A percentile compares a stretch with the other conserved stretches of the same genome.
These are phyloP conservation scores for Biscogniauxia marginata DNA, from an alignment of 2,329 filamentous ascomycete genomes.

Conservation along the genomic window DNA sequence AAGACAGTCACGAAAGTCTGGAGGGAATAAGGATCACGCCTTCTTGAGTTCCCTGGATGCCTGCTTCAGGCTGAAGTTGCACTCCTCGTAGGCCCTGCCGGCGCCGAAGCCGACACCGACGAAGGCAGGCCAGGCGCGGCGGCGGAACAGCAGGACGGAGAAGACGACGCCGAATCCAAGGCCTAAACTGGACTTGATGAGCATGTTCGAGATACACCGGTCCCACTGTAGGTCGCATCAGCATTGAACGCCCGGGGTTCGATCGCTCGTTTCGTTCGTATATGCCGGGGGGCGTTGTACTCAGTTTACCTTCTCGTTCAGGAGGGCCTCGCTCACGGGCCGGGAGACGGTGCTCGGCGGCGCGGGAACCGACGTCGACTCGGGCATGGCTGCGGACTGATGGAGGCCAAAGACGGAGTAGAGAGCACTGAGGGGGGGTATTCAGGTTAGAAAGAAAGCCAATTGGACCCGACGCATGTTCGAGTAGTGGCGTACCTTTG, in stretches of 20 bases:
- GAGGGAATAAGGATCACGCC: conserved; percentile 37
- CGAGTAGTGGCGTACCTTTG: neutral
- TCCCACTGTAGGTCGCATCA: conserved; percentile 70
- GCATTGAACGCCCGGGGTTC: too few relatives aligned
- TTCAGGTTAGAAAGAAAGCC: conserved; percentile 7
- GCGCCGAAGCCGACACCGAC: conserved; percentile 93
- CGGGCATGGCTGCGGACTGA: conserved; percentile 47
- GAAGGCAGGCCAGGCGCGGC: conserved; percentile 96
- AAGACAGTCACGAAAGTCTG: neutral
- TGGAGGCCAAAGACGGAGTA: conserved; percentile 18
- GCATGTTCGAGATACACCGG: conserved; percentile 92
- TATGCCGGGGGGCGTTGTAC: too few relatives aligned
- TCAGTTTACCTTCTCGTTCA: conserved; percentile 91
- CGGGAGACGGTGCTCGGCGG: conserved; percentile 67
- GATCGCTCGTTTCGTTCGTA: too few relatives aligned
- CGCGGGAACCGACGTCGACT: conserved; percentile 49
- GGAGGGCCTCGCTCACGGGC: conserved; percentile 93
- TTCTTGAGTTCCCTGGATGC: conserved; percentile 58
- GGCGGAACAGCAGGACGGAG: conserved; percentile 96
- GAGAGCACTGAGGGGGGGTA: conserved; percentile 12
- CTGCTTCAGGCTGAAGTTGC: conserved; percentile 75
- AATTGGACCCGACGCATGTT: neutral
- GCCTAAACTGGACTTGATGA: conserved; percentile 94
- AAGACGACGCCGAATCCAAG: conserved; percentile 98
- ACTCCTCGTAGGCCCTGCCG: conserved; percentile 96